Evolutionary conservation across 2,329 filamentous ascomycete species (phyloP).

Genomic region (Sporothrix mexicana): DNA sequence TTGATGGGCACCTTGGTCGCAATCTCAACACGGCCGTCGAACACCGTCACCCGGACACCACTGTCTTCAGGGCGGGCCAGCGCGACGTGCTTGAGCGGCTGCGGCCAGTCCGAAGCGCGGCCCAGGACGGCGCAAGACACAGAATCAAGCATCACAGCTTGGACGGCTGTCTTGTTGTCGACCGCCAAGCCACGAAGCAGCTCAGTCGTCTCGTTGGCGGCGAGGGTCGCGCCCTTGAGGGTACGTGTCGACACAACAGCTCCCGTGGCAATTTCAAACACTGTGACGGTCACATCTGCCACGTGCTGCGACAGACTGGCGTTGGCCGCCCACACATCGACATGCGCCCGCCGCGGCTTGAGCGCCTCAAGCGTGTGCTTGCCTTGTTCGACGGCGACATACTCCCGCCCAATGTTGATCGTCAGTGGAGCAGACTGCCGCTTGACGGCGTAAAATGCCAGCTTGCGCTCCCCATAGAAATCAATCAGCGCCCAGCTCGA

Average conservation of each 20-base stretch:
- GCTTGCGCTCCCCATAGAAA: conserved; percentile 78
- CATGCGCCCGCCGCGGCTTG: not conserved
- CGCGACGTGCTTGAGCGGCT: conserved; percentile 72
- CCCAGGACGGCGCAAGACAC: conserved; percentile 47
- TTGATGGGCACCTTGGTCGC: conserved; percentile 64
- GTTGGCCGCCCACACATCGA: conserved; percentile 15
- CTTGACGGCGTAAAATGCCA: conserved; percentile 78
- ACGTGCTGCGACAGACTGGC: conserved; percentile 10
- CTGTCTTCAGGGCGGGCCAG: conserved; percentile 48
- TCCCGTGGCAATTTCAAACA: not conserved
- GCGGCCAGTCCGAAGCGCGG: conserved; percentile 72
- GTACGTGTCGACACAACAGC: not conserved
- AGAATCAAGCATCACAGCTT: conserved; percentile 52
- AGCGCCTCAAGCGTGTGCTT: conserved; percentile 1
- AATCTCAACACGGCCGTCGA: conserved; percentile 11
- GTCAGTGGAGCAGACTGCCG: conserved; percentile 75
- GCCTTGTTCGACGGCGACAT: not conserved
- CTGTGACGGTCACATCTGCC: not conserved
- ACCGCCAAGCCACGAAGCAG: not conserved
- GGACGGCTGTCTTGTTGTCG: conserved; percentile 45
- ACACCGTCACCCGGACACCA: conserved; percentile 46
- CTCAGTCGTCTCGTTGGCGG: conserved; percentile 15
- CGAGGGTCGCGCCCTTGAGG: not conserved
- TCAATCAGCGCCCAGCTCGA: conserved; percentile 80
- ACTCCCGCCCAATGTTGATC: conserved; percentile 69